These are phyloP conservation scores for Fusarium hainanense DNA, from an alignment of 2,329 filamentous ascomycete species.

Conservation along the genomic window DNA sequence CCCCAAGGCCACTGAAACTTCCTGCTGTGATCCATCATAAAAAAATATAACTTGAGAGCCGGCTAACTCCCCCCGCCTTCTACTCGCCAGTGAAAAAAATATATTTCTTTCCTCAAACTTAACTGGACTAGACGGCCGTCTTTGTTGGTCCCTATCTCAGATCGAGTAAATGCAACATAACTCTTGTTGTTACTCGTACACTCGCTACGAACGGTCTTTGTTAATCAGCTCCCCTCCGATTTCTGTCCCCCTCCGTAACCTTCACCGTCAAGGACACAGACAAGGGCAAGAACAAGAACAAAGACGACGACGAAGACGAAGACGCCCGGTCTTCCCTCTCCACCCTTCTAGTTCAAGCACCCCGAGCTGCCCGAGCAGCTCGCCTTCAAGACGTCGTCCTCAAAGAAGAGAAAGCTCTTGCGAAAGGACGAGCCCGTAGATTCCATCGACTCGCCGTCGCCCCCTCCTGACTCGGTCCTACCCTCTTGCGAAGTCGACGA, in stretches of 20 bases:
- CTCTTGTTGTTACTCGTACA: constrained; percentile 31
- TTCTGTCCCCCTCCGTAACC: constrained; percentile 6
- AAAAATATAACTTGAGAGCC: constrained; percentile 24
- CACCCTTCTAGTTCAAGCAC: constrained; percentile 15
- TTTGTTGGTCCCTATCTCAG: constrained; percentile 25
- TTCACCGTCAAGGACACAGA: constrained; percentile 3
- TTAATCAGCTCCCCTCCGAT: constrained; percentile 6
- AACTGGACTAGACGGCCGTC: constrained; percentile 15
- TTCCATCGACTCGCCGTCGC: constrained; percentile 52
- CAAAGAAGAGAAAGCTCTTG: constrained; percentile 77
- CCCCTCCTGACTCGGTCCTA: constrained; percentile 59
- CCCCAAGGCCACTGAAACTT: constrained; percentile 30
- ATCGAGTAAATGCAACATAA: constrained; percentile 34
- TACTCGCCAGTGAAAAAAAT: constrained; percentile 4
- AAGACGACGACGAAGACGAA: constrained; percentile 2
- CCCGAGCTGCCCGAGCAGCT: constrained; percentile 73
- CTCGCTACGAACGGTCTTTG: constrained; percentile 23
- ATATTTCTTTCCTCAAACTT: constrained; percentile 4
- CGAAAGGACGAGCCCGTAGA: constrained; percentile 57
- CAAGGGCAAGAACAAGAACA: constrained; percentile 13
- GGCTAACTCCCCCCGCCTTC: constrained; percentile 12
- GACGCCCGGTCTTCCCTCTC: constrained; percentile 28
- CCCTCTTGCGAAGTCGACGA: constrained; percentile 65
- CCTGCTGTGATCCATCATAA: constrained; percentile 24
- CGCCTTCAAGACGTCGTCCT: constrained; percentile 77